These are phyloP conservation scores for Nadsonia fulvescens DNA, from an alignment of 805 yeast species.

Conservation along the genomic window DNA sequence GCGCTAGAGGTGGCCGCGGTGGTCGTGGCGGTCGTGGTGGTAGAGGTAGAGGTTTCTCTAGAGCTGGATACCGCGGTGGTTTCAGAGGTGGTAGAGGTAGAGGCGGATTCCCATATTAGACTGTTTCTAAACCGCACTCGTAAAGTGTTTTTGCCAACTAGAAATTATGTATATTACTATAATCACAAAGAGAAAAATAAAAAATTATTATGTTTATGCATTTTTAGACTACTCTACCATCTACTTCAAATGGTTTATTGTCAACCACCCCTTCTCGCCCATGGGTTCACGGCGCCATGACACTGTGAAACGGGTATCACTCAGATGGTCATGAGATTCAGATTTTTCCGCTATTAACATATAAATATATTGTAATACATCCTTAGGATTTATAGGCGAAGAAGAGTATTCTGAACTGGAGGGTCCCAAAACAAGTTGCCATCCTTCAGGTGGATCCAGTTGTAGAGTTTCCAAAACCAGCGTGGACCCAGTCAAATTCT, in stretches of 20 bases:
- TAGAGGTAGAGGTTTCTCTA: constrained; percentile 11
- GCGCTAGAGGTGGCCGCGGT: constrained; percentile 33
- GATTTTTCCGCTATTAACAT: too few relatives aligned
- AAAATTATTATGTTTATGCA: too few relatives aligned
- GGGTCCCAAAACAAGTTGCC: constrained; percentile 9
- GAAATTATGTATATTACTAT: too few relatives aligned
- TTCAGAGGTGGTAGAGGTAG: constrained; percentile 27
- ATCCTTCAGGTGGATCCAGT: constrained; percentile 13
- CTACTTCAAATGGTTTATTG: constrained; percentile 9
- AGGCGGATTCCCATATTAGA: constrained; percentile 30
- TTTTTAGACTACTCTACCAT: too few relatives aligned
- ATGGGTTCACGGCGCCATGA: constrained; percentile 21
- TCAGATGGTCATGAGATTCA: too few relatives aligned
- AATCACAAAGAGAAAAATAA: too few relatives aligned
- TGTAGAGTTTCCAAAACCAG: constrained; percentile 16
- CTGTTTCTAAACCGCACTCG: too few relatives aligned
- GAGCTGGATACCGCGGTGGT: constrained; percentile 20
- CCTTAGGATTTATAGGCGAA: too few relatives aligned
- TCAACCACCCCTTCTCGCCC: constrained; percentile 19
- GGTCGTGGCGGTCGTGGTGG: constrained; percentile 30
- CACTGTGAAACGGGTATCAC: constrained; percentile 12
- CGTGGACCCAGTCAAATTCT: constrained; percentile 15
- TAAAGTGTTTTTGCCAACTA: too few relatives aligned
- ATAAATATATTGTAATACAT: constrained; percentile 16
- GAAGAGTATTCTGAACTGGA: constrained; percentile 7